These are phyloP conservation scores for Hirsutella rhossiliensis DNA, from an alignment of 2,329 filamentous ascomycete genomes.

Conservation along the genomic window DNA sequence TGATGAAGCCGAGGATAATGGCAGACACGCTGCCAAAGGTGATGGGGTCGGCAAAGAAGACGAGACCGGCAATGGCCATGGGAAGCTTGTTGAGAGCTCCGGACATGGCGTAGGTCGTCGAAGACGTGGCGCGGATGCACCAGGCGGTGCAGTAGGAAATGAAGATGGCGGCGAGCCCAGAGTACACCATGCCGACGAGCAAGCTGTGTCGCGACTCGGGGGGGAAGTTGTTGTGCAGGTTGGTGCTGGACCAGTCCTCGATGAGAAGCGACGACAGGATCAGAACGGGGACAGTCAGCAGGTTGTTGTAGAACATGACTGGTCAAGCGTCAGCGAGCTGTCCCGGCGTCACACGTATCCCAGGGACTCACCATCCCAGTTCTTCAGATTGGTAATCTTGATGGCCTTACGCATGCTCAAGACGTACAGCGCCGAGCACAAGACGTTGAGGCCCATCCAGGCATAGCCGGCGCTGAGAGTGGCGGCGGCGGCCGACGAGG, in stretches of 20 bases:
- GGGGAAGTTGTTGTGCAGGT: conserved; percentile 83
- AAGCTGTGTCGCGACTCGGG: conserved; percentile 65
- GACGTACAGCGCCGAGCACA: conserved; percentile 84
- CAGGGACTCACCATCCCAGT: conserved; percentile 80
- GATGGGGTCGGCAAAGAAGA: conserved; percentile 93
- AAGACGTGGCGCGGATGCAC: conserved; percentile 95
- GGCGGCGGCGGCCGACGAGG: conserved; percentile 64
- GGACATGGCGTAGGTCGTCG: conserved; percentile 98
- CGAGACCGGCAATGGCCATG: conserved; percentile 78
- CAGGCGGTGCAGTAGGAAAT: conserved; percentile 99
- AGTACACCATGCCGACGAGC: conserved; percentile 83
- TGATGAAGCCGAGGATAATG: conserved; percentile 83
- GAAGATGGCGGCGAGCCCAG: conserved; percentile 84
- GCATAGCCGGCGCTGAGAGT: conserved; percentile 91
- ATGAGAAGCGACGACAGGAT: conserved; percentile 67
- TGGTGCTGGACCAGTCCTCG: conserved; percentile 85
- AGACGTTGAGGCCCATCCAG: conserved; percentile 96
- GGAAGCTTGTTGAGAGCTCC: conserved; percentile 96
- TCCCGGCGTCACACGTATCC: neutral
- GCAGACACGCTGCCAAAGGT: conserved; percentile 87
- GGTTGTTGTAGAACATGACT: conserved; percentile 99
- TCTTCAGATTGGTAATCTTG: conserved; percentile 99
- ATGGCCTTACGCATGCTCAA: conserved; percentile 96
- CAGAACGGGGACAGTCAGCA: conserved; percentile 89
- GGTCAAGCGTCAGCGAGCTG: neutral